phyloP scores from a whole-genome alignment of 2,329 filamentous ascomycete genomes.

The Endoconidiophora polonica region DNA sequence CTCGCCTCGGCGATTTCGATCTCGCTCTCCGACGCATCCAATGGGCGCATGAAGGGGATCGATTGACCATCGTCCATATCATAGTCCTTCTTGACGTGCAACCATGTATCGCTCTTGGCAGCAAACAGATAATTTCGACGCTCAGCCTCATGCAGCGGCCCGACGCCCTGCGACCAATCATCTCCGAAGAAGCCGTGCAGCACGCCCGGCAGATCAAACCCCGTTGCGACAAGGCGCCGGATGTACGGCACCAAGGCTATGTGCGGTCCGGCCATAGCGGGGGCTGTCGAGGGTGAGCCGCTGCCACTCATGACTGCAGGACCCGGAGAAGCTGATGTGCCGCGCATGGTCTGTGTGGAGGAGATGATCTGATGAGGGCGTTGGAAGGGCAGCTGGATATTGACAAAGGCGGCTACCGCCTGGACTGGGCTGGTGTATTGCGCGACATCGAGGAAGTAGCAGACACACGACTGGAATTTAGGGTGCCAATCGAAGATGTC shows the following conservation, averaged over 20 bases:
- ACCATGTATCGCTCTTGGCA: constrained; percentile 82
- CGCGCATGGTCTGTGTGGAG: constrained; percentile 18
- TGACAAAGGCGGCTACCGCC: constrained; percentile 76
- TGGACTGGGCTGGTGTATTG: constrained; percentile 73
- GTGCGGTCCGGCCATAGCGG: constrained; percentile 18
- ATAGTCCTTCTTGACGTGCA: constrained; percentile 76
- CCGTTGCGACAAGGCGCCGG: constrained; percentile 75
- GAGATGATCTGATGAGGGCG: constrained; percentile 25
- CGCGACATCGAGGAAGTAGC: constrained; percentile 81
- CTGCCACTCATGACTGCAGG: constrained; percentile 17
- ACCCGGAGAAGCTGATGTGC: constrained; percentile 17
- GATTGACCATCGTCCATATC: constrained; percentile 72
- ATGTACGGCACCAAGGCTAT: constrained; percentile 78
- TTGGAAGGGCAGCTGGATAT: constrained; percentile 82
- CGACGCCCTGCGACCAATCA: constrained; percentile 67
- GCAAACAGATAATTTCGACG: constrained; percentile 89
- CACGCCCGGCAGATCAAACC: constrained; percentile 74
- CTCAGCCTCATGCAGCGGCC: constrained; percentile 73
- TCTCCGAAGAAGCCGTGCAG: constrained; percentile 95
- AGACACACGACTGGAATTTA: constrained; percentile 74
- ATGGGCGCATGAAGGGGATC: constrained; percentile 70
- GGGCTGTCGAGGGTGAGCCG: constrained; percentile 11
- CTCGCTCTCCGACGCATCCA: constrained; percentile 65
- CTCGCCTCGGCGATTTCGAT: constrained; percentile 65
- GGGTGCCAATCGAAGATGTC: constrained; percentile 90